phyloP scores from a whole-genome alignment of 768 basidiomycete species.

The Antrodiella citrinella region DNA sequence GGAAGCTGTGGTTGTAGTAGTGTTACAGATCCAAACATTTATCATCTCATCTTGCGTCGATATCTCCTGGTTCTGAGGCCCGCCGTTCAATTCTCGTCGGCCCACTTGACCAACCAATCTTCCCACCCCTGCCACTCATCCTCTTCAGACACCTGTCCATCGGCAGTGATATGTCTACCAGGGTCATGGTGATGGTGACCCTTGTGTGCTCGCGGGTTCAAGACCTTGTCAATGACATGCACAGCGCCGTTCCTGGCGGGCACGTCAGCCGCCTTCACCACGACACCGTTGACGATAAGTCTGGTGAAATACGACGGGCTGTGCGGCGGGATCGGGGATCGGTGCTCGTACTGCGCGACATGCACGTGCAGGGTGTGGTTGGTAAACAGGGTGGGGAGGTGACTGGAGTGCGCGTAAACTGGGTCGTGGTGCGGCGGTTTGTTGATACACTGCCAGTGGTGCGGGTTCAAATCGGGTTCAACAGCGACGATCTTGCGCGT shows the following conservation, averaged over 20 bases:
- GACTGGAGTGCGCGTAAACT: slow-evolving; percentile 15
- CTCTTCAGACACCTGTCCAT: background rate
- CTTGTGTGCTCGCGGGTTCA: slow-evolving; percentile 27
- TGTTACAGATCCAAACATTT: too few relatives aligned
- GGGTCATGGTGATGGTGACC: background rate
- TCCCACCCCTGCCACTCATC: background rate
- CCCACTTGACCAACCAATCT: background rate
- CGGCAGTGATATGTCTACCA: background rate
- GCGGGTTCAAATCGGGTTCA: slow-evolving; percentile 26
- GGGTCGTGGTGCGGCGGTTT: slow-evolving; percentile 4
- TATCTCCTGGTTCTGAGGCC: too few relatives aligned
- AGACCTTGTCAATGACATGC: slow-evolving; percentile 36
- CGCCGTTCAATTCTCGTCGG: background rate
- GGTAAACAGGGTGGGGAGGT: slow-evolving; percentile 33
- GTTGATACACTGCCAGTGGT: too few relatives aligned
- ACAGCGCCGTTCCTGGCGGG: slow-evolving; percentile 50
- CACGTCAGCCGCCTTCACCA: slow-evolving; percentile 35
- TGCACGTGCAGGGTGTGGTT: slow-evolving; percentile 38
- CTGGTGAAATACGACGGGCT: slow-evolving; percentile 26
- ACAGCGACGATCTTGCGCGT: too few relatives aligned
- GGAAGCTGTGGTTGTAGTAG: too few relatives aligned
- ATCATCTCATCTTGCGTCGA: too few relatives aligned
- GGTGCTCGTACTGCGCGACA: slow-evolving; percentile 36
- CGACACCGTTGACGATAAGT: slow-evolving; percentile 32
- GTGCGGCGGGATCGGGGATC: slow-evolving; percentile 27